Conservation (phyloP, 306 rosid species). For the Ziziphus jujuba region DNA sequence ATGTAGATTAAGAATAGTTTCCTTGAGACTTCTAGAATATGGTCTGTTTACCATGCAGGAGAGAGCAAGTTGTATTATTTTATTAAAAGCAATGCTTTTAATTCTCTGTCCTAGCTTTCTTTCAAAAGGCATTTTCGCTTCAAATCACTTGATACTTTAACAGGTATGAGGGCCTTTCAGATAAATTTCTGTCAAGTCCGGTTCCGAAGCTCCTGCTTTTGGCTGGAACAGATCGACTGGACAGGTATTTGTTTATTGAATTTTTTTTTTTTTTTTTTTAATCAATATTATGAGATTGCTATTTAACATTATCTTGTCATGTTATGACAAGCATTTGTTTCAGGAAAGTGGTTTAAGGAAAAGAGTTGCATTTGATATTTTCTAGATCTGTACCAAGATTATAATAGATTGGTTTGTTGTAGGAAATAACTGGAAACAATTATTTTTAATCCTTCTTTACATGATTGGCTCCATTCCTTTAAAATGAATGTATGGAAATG, state of each 20-base stretch:
- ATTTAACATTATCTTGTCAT: background rate
- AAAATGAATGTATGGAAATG: no score
- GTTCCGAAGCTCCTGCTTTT: slow-evolving; percentile 87
- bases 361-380: no score
- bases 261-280: background rate
- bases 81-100: background rate
- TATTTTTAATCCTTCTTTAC: no score
- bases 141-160: background rate
- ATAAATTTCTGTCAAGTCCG: slow-evolving; percentile 70
- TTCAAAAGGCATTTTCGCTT: background rate
- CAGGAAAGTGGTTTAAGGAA: no score
- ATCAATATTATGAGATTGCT: slow-evolving; percentile 10
- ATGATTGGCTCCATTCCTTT: no score
- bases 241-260: slow-evolving; percentile 44
- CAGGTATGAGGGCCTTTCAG: slow-evolving; percentile 99
- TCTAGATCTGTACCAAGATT: no score
- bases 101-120: background rate
- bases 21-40: no score
- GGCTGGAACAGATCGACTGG: slow-evolving; percentile 97
- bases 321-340: background rate
- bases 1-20: no score
- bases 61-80: background rate
- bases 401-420: no score
- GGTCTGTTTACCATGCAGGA: no score
- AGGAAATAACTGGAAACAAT: no score